These are phyloP conservation scores for Plantago elongata DNA, from an alignment of 257 asterid genomes.

Conservation along the genomic window DNA sequence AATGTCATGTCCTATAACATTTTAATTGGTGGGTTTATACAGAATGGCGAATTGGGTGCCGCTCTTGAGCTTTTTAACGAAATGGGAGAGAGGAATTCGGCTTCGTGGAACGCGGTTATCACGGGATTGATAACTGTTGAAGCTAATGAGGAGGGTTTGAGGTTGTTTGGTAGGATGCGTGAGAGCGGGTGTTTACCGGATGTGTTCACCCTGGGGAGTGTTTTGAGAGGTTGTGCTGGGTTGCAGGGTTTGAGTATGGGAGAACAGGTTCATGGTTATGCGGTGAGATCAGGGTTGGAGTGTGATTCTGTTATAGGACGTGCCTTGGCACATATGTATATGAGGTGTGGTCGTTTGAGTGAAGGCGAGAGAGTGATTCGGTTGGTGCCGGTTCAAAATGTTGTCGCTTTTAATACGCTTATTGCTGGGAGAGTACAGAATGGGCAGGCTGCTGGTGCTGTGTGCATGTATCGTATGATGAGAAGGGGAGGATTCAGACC, in stretches of 20 bases:
- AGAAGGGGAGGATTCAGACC: conserved; percentile 55
- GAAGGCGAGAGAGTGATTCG: conserved; percentile 66
- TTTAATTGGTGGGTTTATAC: conserved; percentile 65
- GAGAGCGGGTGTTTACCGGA: conserved; percentile 53
- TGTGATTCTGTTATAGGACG: conserved; percentile 58
- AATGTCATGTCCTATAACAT: conserved; percentile 79
- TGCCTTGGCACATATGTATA: conserved; percentile 77
- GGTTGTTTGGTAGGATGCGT: conserved; percentile 52
- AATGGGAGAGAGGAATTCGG: conserved; percentile 68
- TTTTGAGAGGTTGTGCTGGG: conserved; percentile 85
- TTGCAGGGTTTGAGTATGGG: conserved; percentile 66
- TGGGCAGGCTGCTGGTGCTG: conserved; percentile 52
- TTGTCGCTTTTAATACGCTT: conserved; percentile 62
- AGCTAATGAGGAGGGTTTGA: conserved; percentile 54
- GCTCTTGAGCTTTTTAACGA: conserved; percentile 53
- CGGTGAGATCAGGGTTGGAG: conserved; percentile 48
- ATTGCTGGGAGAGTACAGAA: conserved; percentile 84
- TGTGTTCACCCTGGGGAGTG: conserved; percentile 69
- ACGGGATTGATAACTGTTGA: conserved; percentile 60
- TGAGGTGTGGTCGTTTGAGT: conserved; percentile 57
- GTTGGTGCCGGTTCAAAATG: conserved; percentile 47
- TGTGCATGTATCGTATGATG: conserved; percentile 57
- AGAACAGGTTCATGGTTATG: conserved; percentile 57
- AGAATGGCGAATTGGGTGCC: conserved; percentile 43
- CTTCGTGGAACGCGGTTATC: conserved; percentile 86